Conservation (phyloP, 352 stramenopile genomes). For the Pythium rishiriense region DNA sequence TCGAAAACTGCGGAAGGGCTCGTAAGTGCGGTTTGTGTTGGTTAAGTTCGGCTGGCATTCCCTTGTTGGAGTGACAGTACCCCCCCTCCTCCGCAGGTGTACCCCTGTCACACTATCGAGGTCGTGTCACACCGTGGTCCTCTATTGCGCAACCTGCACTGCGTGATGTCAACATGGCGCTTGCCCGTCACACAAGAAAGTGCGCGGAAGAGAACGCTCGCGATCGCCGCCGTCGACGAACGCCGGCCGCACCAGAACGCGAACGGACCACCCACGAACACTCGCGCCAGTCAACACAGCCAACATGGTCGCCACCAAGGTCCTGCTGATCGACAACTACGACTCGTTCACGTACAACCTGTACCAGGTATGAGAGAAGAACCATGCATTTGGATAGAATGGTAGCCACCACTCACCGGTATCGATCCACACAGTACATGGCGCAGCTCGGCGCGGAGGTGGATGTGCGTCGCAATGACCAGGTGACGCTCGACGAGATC, state of each 20-base stretch:
- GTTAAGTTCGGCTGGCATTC: background rate
- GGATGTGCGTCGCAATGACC: slow-evolving; percentile 81
- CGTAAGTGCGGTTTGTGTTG: no score
- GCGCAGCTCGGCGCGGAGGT: slow-evolving; percentile 78
- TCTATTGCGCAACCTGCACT: slow-evolving; percentile 28
- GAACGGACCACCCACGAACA: background rate
- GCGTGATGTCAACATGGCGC: slow-evolving; percentile 29
- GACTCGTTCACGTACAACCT: slow-evolving; percentile 93
- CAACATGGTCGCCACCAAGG: slow-evolving; percentile 51
- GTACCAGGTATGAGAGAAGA: slow-evolving; percentile 54
- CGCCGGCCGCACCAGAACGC: background rate
- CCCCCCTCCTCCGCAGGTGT: background rate
- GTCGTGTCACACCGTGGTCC: slow-evolving; percentile 2
- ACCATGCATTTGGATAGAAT: background rate
- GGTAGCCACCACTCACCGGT: slow-evolving; percentile 1
- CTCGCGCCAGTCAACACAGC: background rate
- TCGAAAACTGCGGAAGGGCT: no score
- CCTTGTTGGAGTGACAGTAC: slow-evolving; percentile 9
- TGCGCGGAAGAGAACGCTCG: slow-evolving; percentile 22
- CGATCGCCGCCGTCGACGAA: slow-evolving; percentile 3
- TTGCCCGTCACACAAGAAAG: slow-evolving; percentile 30
- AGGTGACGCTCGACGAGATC: slow-evolving; percentile 84
- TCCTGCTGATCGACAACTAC: slow-evolving; percentile 90
- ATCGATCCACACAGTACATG: slow-evolving; percentile 59
- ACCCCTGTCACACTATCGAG: slow-evolving; percentile 7